Percentiles rank a stretch among this genome's conserved stretches.
Conservation (phyloP, 768 basidiomycete genomes). For the Neoboletus brunneissimus region DNA sequence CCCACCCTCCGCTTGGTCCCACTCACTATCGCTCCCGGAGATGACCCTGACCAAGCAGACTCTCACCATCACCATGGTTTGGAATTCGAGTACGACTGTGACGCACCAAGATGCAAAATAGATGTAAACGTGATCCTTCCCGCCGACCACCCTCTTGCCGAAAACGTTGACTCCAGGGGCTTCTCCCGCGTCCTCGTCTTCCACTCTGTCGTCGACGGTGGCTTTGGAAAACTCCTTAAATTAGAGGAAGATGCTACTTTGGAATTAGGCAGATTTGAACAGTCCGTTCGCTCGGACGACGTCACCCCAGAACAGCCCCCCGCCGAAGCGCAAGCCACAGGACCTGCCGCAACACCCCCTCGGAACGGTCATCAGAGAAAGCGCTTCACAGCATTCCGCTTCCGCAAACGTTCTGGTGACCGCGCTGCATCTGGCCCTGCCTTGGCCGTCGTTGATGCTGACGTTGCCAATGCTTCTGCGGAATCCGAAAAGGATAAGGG, state of each 20-base stretch:
- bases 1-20: slow-evolving; percentile 81
- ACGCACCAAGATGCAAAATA: slow-evolving; percentile 80
- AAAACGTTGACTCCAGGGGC: slow-evolving; percentile 34
- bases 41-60: slow-evolving; percentile 44
- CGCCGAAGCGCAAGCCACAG: slow-evolving; percentile 9
- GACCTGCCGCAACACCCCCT: slow-evolving; percentile 12
- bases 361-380: slow-evolving; percentile 36
- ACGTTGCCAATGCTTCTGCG: slow-evolving; percentile 35
- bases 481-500: slow-evolving; percentile 41
- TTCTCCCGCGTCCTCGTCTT: slow-evolving; percentile 37
- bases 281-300: slow-evolving; percentile 16
- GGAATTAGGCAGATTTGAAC: slow-evolving; percentile 76
- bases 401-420: slow-evolving; percentile 54
- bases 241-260: slow-evolving; percentile 77
- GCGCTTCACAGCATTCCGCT: slow-evolving; percentile 66
- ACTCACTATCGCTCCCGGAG: slow-evolving; percentile 43
- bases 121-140: slow-evolving; percentile 74
- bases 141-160: slow-evolving; percentile 56
- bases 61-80: slow-evolving; percentile 69
- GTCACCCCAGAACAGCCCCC: slow-evolving; percentile 10
- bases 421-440: slow-evolving; percentile 71
- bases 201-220: slow-evolving; percentile 65
- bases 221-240: slow-evolving; percentile 72
- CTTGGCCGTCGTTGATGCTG: slow-evolving; percentile 73
- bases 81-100: slow-evolving; percentile 92